phyloP scores from a whole-genome alignment of 345 rosid species.

The Rhizophora mangle region DNA sequence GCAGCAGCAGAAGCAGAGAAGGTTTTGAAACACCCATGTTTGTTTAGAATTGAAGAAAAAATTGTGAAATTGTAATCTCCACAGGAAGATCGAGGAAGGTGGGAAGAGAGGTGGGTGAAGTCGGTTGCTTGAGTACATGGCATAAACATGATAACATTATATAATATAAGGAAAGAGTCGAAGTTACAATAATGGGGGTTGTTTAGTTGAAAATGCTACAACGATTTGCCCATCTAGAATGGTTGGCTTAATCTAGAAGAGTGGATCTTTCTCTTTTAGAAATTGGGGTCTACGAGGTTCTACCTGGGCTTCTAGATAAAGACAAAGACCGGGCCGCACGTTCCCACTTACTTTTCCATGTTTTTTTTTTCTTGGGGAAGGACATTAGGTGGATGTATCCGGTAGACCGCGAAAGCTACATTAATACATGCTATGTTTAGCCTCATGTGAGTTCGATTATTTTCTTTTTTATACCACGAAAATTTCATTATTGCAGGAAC shows the following conservation, averaged over 20 bases:
- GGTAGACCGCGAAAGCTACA: neutral
- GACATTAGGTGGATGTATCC: neutral
- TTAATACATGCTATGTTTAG: no score
- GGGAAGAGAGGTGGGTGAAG: neutral
- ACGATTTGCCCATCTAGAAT: conserved; percentile 15
- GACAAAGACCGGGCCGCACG: conserved; percentile 11
- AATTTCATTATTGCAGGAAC: no score
- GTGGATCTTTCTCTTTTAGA: neutral
- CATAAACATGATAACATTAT: neutral
- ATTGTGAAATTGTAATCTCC: neutral
- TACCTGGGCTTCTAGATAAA: conserved; percentile 22
- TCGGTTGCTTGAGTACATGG: no score
- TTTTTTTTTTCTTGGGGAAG: neutral
- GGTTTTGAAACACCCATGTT: conserved; percentile 26
- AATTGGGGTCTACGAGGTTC: neutral
- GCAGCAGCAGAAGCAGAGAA: conserved; percentile 23
- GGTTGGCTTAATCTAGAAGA: conserved; percentile 16
- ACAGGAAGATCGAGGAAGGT: neutral
- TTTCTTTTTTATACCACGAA: no score
- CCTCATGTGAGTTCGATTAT: no score
- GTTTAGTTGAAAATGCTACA: neutral
- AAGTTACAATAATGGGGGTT: neutral
- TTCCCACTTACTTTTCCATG: conserved; percentile 25
- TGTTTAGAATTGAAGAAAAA: neutral
- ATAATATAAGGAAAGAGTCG: neutral